Base-by-base conservation (phyloP, 202 grass and related monocot species). In the Dendrocalamus latiflorus region DNA sequence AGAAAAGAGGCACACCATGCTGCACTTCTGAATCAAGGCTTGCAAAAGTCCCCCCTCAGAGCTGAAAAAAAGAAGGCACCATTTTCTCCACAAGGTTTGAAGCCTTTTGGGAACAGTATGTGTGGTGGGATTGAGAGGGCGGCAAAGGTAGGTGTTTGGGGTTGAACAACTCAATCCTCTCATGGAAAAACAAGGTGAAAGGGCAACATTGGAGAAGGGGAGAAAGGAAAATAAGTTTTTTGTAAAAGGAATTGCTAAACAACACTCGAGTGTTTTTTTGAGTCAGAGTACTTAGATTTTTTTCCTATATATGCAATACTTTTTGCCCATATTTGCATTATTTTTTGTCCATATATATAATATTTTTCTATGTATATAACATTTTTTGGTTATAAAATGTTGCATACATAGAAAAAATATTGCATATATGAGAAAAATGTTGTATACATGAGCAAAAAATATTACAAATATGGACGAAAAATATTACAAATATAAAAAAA, bases 81-180 rank as follows among this genome's bases (percentile, higher is more conserved):
- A 93, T 93, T 93, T 90, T 93, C 75, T 93, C 89, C 83, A 83
- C 57, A 85, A 70, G 75, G n/a, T 21, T 65, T 72, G 86, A 93
- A 91, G 84, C 84, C 81, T 87, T 84, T 83, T 57, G 84, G 88
- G 84, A 80, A 78, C 65, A 70, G 45, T 63, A 22, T 57, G 73
- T 74, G 36, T 81, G 77, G 67, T 78, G 45, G 72, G 63, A 71
- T 83, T 82, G 86, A 87, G 86, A 89, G 78, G 75, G 66, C 65
- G 75, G 84, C 77, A 78, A 93, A 84, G 70, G 80, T 76, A 77
- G 86, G 77, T 75, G 3, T 26, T 83, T 83, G 44, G 70, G 73
- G 86, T 85, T 88, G 80, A 87, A 81, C 75, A 93, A 86, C 68
- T 48, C 71, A 48, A 49, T 72, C 81, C 63, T 76, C 83, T 81